phyloP scores from a whole-genome alignment of 305 asterid species.

The Ilex paraguariensis region DNA sequence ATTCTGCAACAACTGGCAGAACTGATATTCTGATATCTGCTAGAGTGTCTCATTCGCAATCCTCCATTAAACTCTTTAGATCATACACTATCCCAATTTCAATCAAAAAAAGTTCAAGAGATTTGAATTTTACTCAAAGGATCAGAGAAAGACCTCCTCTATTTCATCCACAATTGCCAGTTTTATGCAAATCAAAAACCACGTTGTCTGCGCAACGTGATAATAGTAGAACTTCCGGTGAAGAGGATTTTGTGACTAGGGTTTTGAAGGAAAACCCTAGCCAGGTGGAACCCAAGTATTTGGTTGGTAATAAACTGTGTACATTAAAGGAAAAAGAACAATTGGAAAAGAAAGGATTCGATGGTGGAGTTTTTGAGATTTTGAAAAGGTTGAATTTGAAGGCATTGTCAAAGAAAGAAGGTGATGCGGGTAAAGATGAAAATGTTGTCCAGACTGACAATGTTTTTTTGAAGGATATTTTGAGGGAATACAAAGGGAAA shows the following conservation, averaged over 20 bases:
- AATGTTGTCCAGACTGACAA: slow-evolving; percentile 38
- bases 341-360: slow-evolving; percentile 38
- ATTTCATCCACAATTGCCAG: slow-evolving; percentile 24
- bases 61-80: slow-evolving; percentile 29
- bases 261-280: slow-evolving; percentile 80
- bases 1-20: slow-evolving; percentile 34
- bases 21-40: slow-evolving; percentile 10
- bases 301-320: slow-evolving; percentile 67
- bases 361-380: slow-evolving; percentile 35
- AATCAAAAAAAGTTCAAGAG: slow-evolving; percentile 16
- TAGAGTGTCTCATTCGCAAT: slow-evolving; percentile 18
- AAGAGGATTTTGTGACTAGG: slow-evolving; percentile 6
- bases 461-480: slow-evolving; percentile 78
- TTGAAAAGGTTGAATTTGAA: slow-evolving; percentile 54
- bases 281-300: slow-evolving; percentile 79
- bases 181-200: slow-evolving; percentile 42
- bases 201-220: slow-evolving; percentile 26
- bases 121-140: slow-evolving; percentile 17
- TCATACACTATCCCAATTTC: slow-evolving; percentile 28
- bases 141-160: slow-evolving; percentile 27
- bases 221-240: neutral
- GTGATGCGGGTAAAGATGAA: slow-evolving; percentile 17
- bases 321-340: slow-evolving; percentile 76
- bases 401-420: slow-evolving; percentile 31
- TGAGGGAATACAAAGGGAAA: slow-evolving; percentile 90